Evolutionary conservation across 2,329 filamentous ascomycete genomes (phyloP).

Genomic region (Colletotrichum tamarilloi): DNA sequence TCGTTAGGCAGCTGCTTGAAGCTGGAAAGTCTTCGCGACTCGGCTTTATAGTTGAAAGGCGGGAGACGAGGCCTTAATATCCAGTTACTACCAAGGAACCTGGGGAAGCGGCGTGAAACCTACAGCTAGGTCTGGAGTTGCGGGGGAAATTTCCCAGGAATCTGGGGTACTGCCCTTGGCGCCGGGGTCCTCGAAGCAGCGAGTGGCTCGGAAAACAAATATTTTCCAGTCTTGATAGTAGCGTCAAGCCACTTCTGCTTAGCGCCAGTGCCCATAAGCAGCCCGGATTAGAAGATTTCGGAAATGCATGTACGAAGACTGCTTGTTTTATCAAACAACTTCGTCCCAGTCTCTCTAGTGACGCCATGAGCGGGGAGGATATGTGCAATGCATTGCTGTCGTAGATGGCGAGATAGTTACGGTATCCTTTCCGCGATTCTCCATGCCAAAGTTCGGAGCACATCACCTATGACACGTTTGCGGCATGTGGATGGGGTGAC

Average conservation of each 20-base stretch:
- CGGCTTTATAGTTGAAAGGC: constrained; percentile 14
- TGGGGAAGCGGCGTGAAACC: background rate
- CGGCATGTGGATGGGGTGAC: background rate
- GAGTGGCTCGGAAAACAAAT: background rate
- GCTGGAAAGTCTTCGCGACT: background rate
- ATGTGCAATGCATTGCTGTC: background rate
- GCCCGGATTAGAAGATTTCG: background rate
- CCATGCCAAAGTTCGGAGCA: background rate
- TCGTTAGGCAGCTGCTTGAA: background rate
- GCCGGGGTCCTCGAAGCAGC: background rate
- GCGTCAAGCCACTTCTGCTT: background rate
- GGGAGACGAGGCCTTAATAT: background rate
- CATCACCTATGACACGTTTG: background rate
- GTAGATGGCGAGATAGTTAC: background rate
- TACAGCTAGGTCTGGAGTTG: constrained; percentile 3
- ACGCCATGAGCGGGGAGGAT: background rate
- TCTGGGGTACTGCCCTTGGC: constrained; percentile 21
- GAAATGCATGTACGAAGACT: background rate
- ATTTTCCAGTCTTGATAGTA: background rate
- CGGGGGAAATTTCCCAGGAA: background rate
- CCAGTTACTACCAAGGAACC: background rate
- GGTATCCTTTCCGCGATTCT: background rate
- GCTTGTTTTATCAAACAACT: background rate
- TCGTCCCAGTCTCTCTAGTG: background rate
- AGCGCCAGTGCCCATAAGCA: background rate